Conservation (phyloP, 2,329 filamentous ascomycete genomes). For the Pyrenophora teres region DNA sequence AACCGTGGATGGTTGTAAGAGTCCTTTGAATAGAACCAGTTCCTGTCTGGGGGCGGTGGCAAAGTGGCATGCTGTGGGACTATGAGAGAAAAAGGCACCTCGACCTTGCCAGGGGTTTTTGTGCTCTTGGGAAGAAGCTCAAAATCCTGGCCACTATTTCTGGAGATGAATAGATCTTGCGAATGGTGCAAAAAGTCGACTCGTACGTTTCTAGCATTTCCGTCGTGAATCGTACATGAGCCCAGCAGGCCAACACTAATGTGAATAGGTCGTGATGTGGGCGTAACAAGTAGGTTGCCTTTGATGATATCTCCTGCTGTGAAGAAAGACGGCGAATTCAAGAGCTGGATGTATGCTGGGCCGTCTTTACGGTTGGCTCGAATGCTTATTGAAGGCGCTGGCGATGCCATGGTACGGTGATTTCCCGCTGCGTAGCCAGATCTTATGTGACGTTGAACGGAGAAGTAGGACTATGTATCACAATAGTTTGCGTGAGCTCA, state of each 20-base stretch:
- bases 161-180: constrained; percentile 26
- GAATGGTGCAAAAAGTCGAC: constrained; percentile 24
- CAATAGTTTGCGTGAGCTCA: neutral
- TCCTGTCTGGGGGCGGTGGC: constrained; percentile 16
- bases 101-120: constrained; percentile 24
- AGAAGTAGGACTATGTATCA: neutral
- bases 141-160: constrained; percentile 22
- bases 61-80: constrained; percentile 27
- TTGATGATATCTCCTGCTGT: constrained; percentile 28
- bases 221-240: constrained; percentile 15
- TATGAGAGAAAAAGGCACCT: constrained; percentile 34
- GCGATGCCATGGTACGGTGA: constrained; percentile 13
- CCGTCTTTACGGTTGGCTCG: constrained; percentile 19
- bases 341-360: constrained; percentile 24
- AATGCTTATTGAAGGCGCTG: constrained; percentile 9
- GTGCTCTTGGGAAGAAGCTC: constrained; percentile 29
- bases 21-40: constrained; percentile 23
- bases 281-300: constrained; percentile 27
- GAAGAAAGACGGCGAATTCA: constrained; percentile 18
- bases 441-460: neutral
- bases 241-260: constrained; percentile 25
- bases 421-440: neutral
- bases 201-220: constrained; percentile 16
- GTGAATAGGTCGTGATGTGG: constrained; percentile 23
- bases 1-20: constrained; percentile 28